phyloP scores from a whole-genome alignment of 2,329 filamentous ascomycete species.

The Cordyceps cicadae region DNA sequence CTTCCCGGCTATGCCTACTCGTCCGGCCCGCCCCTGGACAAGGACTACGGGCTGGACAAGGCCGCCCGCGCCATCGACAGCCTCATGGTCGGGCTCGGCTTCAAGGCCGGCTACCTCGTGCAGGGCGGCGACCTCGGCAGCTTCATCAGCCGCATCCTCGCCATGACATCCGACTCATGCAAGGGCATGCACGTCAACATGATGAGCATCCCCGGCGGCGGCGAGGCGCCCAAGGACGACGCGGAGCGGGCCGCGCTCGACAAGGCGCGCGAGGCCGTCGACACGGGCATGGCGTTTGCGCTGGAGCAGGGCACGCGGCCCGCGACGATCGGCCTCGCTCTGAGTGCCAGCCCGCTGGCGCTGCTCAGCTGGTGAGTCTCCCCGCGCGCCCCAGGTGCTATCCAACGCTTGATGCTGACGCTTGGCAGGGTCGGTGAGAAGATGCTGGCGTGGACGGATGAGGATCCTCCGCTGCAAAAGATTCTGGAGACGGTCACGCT shows the following conservation, averaged over 20 bases:
- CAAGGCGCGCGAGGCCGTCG: constrained; percentile 29
- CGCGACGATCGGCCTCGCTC: constrained; percentile 45
- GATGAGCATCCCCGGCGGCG: constrained; percentile 13
- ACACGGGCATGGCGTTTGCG: constrained; percentile 40
- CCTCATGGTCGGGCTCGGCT: constrained; percentile 45
- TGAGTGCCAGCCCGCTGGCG: constrained; percentile 45
- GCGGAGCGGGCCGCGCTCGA: constrained; percentile 19
- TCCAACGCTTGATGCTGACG: background rate
- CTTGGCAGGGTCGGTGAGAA: constrained; percentile 44
- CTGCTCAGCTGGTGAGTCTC: constrained; percentile 41
- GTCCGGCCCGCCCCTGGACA: constrained; percentile 35
- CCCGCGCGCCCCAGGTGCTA: too few species aligned
- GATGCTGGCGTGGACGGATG: constrained; percentile 44
- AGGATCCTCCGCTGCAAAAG: constrained; percentile 28
- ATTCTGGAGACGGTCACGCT: constrained; percentile 43
- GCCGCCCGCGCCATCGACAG: constrained; percentile 37
- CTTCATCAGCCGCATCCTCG: constrained; percentile 34
- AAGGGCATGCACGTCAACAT: constrained; percentile 31
- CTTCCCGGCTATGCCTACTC: constrained; percentile 48
- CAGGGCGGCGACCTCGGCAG: constrained; percentile 52
- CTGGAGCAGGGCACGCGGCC: constrained; percentile 45
- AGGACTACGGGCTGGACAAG: constrained; percentile 25
- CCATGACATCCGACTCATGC: constrained; percentile 34
- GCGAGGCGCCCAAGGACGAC: background rate
- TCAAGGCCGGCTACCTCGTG: constrained; percentile 40